Percentiles rank a stretch among this genome's conserved stretches.
Evolutionary conservation across 1,284 basidiomycete species (phyloP).

Genomic region (Pseudozyma thailandica): DNA sequence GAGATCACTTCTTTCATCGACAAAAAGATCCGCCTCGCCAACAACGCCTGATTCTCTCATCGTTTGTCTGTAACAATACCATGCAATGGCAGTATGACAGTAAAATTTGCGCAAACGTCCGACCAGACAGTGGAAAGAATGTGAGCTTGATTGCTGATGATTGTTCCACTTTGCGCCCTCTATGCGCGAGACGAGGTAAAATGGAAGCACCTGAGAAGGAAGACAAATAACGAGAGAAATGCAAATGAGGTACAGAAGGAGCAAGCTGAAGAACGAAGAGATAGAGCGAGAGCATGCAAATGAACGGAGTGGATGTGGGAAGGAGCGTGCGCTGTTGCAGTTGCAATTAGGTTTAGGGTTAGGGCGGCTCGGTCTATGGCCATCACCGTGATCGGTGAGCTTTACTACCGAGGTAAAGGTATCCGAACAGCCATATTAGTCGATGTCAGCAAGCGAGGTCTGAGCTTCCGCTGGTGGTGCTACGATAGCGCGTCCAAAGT

Average conservation of each 20-base stretch:
- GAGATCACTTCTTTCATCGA: conserved; percentile 30
- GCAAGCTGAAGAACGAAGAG: not conserved
- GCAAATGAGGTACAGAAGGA: conserved; percentile 1
- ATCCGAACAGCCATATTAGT: not conserved
- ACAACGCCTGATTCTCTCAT: too few species aligned
- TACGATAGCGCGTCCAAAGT: conserved; percentile 21
- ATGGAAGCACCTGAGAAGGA: not conserved
- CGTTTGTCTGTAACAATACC: too few species aligned
- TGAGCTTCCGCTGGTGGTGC: not conserved
- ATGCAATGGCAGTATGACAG: conserved; percentile 1
- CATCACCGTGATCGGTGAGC: too few species aligned
- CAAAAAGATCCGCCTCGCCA: conserved; percentile 8
- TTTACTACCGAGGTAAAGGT: too few species aligned
- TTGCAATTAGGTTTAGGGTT: too few species aligned
- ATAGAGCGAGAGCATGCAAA: conserved; percentile 1
- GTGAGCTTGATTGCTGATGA: too few species aligned
- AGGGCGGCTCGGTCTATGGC: too few species aligned
- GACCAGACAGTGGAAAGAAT: too few species aligned
- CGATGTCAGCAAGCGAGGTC: conserved; percentile 3
- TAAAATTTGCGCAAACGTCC: too few species aligned
- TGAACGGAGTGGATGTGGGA: not conserved
- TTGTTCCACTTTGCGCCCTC: not conserved
- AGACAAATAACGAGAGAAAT: conserved; percentile 1
- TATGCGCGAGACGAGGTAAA: not conserved
- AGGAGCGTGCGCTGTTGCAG: not conserved